These are phyloP conservation scores for Aaosphaeria pasadenensis DNA, from an alignment of 2,329 filamentous ascomycete genomes.

Conservation along the genomic window DNA sequence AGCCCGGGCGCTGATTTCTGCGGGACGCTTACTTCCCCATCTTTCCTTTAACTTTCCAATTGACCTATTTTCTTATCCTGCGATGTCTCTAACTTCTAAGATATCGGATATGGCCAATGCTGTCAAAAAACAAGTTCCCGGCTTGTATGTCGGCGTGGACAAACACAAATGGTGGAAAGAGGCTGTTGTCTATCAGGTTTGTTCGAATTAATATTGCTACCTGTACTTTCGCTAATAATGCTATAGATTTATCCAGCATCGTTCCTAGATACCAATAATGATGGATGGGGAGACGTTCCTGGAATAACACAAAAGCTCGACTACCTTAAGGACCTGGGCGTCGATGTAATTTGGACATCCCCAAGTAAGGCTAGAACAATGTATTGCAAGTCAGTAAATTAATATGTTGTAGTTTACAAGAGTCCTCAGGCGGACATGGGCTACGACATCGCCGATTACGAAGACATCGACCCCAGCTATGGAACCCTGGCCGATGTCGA, in stretches of 20 bases:
- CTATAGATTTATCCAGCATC: constrained; percentile 56
- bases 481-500: constrained; percentile 40
- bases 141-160: constrained; percentile 29
- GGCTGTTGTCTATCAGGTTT: constrained; percentile 55
- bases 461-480: constrained; percentile 38
- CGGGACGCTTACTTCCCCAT: too few relatives aligned
- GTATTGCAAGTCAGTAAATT: neutral
- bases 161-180: constrained; percentile 58
- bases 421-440: constrained; percentile 45
- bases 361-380: constrained; percentile 34
- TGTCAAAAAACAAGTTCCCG: constrained; percentile 8
- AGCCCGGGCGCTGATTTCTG: too few relatives aligned
- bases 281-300: constrained; percentile 55
- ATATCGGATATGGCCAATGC: constrained; percentile 5
- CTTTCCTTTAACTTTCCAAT: too few relatives aligned
- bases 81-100: too few relatives aligned
- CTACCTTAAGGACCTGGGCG: constrained; percentile 51
- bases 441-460: constrained; percentile 41
- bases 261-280: constrained; percentile 57
- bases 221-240: neutral
- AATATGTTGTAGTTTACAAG: constrained; percentile 32
- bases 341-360: constrained; percentile 36
- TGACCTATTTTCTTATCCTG: too few relatives aligned
- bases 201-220: neutral
- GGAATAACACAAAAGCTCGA: constrained; percentile 57